These are phyloP conservation scores for Heritiera fomes DNA, from an alignment of 345 rosid genomes.

Conservation along the genomic window DNA sequence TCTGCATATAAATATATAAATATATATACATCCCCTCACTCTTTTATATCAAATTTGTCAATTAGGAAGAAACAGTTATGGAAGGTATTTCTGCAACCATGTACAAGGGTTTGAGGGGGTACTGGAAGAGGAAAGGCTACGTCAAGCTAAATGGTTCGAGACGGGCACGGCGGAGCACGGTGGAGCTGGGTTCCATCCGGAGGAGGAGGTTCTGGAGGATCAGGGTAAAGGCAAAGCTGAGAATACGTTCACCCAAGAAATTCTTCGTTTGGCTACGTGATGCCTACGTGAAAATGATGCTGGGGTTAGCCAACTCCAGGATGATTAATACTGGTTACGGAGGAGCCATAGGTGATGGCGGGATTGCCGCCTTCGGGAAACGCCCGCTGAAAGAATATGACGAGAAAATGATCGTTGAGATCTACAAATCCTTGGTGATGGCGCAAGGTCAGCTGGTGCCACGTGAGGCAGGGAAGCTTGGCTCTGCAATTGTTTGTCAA, in stretches of 20 bases:
- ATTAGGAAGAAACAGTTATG: conserved; percentile 21
- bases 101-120: conserved; percentile 35
- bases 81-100: conserved; percentile 45
- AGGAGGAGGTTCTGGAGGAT: conserved; percentile 37
- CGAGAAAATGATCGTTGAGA: conserved; percentile 57
- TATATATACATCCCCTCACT: neutral
- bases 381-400: conserved; percentile 52
- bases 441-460: conserved; percentile 49
- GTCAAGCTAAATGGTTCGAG: conserved; percentile 28
- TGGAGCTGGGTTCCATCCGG: conserved; percentile 28
- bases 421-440: conserved; percentile 64
- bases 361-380: conserved; percentile 28
- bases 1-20: neutral
- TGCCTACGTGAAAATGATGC: conserved; percentile 62
- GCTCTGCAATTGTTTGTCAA: conserved; percentile 25
- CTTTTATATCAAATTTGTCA: conserved; percentile 8
- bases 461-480: conserved; percentile 37
- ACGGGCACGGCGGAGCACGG: conserved; percentile 14
- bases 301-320: conserved; percentile 45
- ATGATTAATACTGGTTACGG: conserved; percentile 31
- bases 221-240: conserved; percentile 49
- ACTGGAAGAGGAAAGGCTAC: conserved; percentile 43
- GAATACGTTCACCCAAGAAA: conserved; percentile 37
- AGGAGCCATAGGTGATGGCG: conserved; percentile 14
- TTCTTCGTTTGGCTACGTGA: conserved; percentile 55